Percentiles rank a stretch among this genome's conserved stretches.
Evolutionary conservation across 495 filamentous ascomycete genomes (phyloP).

Genomic region (Aspergillus homomorphus): DNA sequence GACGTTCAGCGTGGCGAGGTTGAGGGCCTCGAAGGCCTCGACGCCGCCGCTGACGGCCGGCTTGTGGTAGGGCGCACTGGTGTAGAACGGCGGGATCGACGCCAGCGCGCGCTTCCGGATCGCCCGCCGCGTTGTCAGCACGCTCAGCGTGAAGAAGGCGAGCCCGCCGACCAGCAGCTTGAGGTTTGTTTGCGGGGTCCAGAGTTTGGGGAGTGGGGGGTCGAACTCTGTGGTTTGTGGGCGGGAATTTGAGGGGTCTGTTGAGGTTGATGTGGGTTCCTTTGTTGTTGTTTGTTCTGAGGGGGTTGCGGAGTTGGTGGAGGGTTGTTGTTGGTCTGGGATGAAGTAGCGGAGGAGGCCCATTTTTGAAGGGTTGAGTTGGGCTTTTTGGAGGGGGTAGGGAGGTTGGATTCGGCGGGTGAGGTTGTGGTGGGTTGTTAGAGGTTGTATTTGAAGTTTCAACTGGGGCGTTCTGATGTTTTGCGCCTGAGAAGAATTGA

Average conservation of each 20-base stretch:
- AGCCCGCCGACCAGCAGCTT: conserved; percentile 68
- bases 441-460: no score
- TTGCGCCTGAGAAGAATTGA: no score
- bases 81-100: conserved; percentile 63
- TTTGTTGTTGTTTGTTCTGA: conserved; percentile 9
- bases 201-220: conserved; percentile 16
- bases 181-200: conserved; percentile 29
- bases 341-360: conserved; percentile 16
- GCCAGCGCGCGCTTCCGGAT: conserved; percentile 51
- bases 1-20: conserved; percentile 80
- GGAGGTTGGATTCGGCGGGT: neutral
- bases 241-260: conserved; percentile 9
- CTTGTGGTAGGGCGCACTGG: conserved; percentile 47
- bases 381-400: neutral
- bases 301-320: conserved; percentile 16
- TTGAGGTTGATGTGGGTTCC: conserved; percentile 1
- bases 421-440: no score
- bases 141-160: conserved; percentile 66
- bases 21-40: conserved; percentile 75
- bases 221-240: neutral
- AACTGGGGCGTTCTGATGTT: no score
- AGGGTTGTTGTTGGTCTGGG: conserved; percentile 19
- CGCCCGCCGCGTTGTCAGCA: conserved; percentile 67
- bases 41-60: conserved; percentile 51
- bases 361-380: conserved; percentile 3